Conservation (phyloP, 2,329 filamentous ascomycete species). For the Ceratocystiopsis minuta region DNA sequence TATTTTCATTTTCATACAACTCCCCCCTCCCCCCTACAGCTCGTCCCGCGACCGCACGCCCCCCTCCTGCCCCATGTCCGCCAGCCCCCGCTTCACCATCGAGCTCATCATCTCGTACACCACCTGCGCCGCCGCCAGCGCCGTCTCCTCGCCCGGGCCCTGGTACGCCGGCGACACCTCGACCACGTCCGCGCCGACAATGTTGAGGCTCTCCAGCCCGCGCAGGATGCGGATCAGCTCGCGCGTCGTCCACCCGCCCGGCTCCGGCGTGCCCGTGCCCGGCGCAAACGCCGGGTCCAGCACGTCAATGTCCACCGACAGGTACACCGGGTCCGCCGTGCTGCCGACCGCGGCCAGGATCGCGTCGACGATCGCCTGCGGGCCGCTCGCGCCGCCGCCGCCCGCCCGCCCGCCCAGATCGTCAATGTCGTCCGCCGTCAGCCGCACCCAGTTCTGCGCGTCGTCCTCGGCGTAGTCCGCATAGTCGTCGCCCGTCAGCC, state of each 20-base stretch:
- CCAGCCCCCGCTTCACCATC: conserved; percentile 33
- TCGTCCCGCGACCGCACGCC: conserved; percentile 8
- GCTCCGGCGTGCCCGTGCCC: conserved; percentile 67
- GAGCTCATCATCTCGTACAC: conserved; percentile 72
- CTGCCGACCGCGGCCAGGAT: conserved; percentile 59
- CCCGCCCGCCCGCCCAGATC: conserved; percentile 59
- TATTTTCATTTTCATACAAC: too few species aligned
- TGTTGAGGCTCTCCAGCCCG: conserved; percentile 64
- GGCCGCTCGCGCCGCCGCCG: too few species aligned
- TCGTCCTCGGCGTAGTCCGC: conserved; percentile 55
- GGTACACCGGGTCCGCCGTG: conserved; percentile 50
- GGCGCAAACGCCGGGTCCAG: conserved; percentile 19
- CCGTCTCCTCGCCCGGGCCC: conserved; percentile 60
- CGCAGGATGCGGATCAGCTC: conserved; percentile 72
- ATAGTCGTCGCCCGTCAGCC: conserved; percentile 48
- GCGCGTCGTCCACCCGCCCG: conserved; percentile 77
- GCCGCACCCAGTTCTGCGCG: conserved; percentile 60
- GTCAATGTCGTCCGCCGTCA: conserved; percentile 75
- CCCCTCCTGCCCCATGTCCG: conserved; percentile 19
- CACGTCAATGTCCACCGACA: conserved; percentile 19
- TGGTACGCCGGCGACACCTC: conserved; percentile 81
- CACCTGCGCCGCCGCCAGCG: conserved; percentile 66
- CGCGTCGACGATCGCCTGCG: not conserved
- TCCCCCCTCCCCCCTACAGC: conserved; percentile 18
- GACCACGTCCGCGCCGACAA: conserved; percentile 80